phyloP scores from a whole-genome alignment of 768 basidiomycete genomes.

The Chalciporus pseudorubinellus region DNA sequence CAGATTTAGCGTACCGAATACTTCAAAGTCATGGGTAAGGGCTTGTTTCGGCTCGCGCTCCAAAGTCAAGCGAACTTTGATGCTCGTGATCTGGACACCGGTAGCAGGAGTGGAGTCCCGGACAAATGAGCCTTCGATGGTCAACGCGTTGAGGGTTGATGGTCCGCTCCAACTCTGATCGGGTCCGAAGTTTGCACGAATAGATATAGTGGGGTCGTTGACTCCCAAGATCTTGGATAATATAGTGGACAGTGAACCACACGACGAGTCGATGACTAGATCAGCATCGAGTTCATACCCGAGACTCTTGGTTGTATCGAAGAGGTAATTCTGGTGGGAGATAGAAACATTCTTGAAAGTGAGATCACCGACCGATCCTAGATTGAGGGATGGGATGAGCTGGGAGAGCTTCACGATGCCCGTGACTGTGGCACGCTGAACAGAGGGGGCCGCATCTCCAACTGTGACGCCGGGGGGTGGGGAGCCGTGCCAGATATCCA shows the following conservation, averaged over 20 bases:
- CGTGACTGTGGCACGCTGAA: slow-evolving; percentile 1
- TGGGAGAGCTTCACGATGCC: slow-evolving; percentile 4
- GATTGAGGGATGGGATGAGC: background rate
- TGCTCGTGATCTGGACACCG: slow-evolving; percentile 1
- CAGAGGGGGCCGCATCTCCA: background rate
- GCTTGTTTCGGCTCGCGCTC: too few species aligned
- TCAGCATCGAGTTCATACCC: slow-evolving; percentile 5
- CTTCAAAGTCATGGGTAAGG: background rate
- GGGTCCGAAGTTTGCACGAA: background rate
- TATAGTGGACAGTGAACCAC: background rate
- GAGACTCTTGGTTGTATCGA: background rate
- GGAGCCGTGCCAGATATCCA: slow-evolving; percentile 6
- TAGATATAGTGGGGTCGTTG: background rate
- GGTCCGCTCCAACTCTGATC: background rate
- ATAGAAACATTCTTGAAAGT: slow-evolving; percentile 3
- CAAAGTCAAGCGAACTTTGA: slow-evolving; percentile 1
- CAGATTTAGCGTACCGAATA: background rate
- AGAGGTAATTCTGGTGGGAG: slow-evolving; percentile 9
- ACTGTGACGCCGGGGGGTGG: slow-evolving; percentile 3
- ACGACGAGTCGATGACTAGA: background rate
- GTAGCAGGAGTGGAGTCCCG: background rate
- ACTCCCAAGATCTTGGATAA: background rate
- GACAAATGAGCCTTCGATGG: slow-evolving; percentile 1
- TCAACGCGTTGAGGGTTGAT: background rate
- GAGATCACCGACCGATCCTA: background rate